A percentile compares a stretch with the other conserved stretches of the same genome.
These are phyloP conservation scores for Xylogone sp. DNA, from an alignment of 2,329 filamentous ascomycete species.

Conservation along the genomic window DNA sequence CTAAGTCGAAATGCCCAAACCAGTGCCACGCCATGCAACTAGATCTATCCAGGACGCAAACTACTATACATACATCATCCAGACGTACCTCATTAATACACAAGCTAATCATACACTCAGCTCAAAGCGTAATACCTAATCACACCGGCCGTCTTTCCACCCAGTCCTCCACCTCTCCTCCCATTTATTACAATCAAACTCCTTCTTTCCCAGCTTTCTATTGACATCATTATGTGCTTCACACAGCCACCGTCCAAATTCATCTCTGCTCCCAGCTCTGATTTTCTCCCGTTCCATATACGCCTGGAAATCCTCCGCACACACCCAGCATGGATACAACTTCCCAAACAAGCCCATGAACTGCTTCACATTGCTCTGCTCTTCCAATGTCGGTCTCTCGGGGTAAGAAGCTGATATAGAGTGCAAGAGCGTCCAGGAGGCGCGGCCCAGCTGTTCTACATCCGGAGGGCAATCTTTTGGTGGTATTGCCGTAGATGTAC, in stretches of 20 bases:
- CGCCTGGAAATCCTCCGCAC: conserved; percentile 82
- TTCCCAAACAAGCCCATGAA: conserved; percentile 81
- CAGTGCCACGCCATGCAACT: background rate
- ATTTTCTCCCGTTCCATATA: conserved; percentile 71
- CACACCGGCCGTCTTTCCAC: conserved; percentile 68
- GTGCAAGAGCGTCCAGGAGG: conserved; percentile 91
- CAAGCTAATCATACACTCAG: background rate
- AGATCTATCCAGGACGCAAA: background rate
- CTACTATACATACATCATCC: background rate
- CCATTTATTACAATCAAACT: conserved; percentile 88
- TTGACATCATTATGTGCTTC: conserved; percentile 87
- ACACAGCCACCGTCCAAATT: conserved; percentile 81
- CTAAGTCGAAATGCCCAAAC: background rate
- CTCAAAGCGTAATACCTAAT: conserved; percentile 29
- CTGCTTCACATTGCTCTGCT: conserved; percentile 72
- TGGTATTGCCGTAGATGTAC: no score
- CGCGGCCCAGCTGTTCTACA: conserved; percentile 80
- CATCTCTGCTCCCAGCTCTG: conserved; percentile 52
- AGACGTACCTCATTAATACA: background rate
- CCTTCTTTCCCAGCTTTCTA: conserved; percentile 81
- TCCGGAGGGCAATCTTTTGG: conserved; percentile 80
- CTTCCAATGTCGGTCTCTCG: conserved; percentile 55
- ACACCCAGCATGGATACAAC: conserved; percentile 93
- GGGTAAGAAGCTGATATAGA: conserved; percentile 88
- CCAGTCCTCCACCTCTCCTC: conserved; percentile 93